Conservation (phyloP, 2,329 filamentous ascomycete genomes). For the Calonectria montana region DNA sequence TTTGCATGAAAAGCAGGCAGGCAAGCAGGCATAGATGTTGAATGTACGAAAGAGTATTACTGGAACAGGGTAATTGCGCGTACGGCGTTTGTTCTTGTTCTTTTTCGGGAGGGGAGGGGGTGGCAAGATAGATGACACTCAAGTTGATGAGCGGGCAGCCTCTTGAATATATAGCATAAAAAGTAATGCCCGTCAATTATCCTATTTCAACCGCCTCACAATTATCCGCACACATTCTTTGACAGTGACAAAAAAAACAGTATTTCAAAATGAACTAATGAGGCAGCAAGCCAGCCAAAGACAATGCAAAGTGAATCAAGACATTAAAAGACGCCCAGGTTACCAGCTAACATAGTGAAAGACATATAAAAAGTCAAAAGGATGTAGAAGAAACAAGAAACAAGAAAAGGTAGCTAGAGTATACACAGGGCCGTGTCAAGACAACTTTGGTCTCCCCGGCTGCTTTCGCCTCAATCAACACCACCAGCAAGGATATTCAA, state of each 20-base stretch:
- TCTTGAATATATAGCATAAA: conserved; percentile 28
- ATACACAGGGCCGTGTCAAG: conserved; percentile 37
- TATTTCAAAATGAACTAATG: not conserved
- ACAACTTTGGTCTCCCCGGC: conserved; percentile 31
- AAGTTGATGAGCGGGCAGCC: conserved; percentile 11
- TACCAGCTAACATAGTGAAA: conserved; percentile 32
- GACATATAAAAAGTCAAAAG: conserved; percentile 30
- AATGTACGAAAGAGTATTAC: conserved; percentile 1
- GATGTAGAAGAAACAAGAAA: conserved; percentile 35
- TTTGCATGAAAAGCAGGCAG: not conserved
- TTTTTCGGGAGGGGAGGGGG: not conserved
- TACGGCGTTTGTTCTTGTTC: conserved; percentile 17
- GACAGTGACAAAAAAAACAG: not conserved
- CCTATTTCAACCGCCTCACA: not conserved
- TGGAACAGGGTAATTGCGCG: conserved; percentile 12
- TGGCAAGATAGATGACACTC: conserved; percentile 26
- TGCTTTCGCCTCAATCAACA: conserved; percentile 11
- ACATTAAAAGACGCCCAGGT: conserved; percentile 33
- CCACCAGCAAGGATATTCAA: conserved; percentile 21
- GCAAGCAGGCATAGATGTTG: not conserved
- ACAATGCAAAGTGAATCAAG: conserved; percentile 1
- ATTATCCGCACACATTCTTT: not conserved
- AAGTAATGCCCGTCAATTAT: conserved; percentile 14
- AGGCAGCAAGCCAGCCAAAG: not conserved
- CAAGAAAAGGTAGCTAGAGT: conserved; percentile 38